These are phyloP conservation scores for Melastoma candidum DNA, from an alignment of 441 rosid genomes.

Conservation along the genomic window DNA sequence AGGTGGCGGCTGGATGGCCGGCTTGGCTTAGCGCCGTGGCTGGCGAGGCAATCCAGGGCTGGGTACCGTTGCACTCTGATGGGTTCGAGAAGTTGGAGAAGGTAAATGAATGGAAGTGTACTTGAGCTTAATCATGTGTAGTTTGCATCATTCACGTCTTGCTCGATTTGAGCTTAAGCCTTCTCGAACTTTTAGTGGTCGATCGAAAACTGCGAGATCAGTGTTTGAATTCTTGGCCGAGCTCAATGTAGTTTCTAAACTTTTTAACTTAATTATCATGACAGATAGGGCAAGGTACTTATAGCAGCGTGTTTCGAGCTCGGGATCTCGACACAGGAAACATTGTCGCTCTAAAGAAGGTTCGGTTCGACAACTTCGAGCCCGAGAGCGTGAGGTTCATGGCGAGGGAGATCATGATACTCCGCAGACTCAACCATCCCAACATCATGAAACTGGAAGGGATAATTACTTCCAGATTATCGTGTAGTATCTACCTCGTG, in stretches of 20 bases:
- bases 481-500: constrained; percentile 76
- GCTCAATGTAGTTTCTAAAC: too few species aligned
- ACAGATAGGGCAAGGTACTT: constrained; percentile 92
- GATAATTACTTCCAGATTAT: constrained; percentile 60
- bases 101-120: constrained; percentile 24
- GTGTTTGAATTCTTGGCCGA: too few species aligned
- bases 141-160: too few species aligned
- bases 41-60: constrained; percentile 88
- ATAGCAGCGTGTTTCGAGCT: constrained; percentile 84
- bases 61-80: constrained; percentile 81
- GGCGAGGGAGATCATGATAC: constrained; percentile 90
- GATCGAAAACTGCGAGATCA: too few species aligned
- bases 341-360: constrained; percentile 87
- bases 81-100: constrained; percentile 82
- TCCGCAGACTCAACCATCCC: constrained; percentile 77
- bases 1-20: constrained; percentile 97
- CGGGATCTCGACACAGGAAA: constrained; percentile 62
- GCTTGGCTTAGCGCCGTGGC: constrained; percentile 94
- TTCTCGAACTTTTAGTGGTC: too few species aligned
- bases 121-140: too few species aligned
- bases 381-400: constrained; percentile 94
- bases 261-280: too few species aligned
- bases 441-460: constrained; percentile 83
- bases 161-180: too few species aligned
- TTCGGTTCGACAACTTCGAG: constrained; percentile 83